A percentile compares a stretch with the other conserved stretches of the same genome.
Evolutionary conservation across 1,284 basidiomycete species (phyloP).

Genomic region (Sanguinoderma infundibulare): DNA sequence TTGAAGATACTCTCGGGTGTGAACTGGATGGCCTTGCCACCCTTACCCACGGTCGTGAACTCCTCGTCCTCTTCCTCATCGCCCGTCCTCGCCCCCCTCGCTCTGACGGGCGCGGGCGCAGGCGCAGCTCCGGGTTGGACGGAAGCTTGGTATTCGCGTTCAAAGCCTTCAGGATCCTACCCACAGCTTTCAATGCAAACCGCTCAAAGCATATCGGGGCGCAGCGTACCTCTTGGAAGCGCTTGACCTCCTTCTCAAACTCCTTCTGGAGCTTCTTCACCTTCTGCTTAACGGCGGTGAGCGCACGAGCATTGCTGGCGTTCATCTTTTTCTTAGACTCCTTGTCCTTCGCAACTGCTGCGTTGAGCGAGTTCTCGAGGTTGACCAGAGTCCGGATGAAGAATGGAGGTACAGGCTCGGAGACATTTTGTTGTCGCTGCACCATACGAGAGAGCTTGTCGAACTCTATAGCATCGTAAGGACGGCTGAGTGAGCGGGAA

Average conservation of each 20-base stretch:
- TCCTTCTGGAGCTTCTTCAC: constrained; percentile 93
- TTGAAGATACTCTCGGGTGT: constrained; percentile 94
- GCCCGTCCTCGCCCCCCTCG: constrained; percentile 38
- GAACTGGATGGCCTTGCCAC: constrained; percentile 84
- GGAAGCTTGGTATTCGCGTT: constrained; percentile 69
- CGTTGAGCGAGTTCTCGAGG: constrained; percentile 81
- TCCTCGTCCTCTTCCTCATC: constrained; percentile 50
- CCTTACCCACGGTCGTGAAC: constrained; percentile 93
- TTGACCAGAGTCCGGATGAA: constrained; percentile 82
- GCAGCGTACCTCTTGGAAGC: constrained; percentile 76
- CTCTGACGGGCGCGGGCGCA: constrained; percentile 46
- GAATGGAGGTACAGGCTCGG: constrained; percentile 88
- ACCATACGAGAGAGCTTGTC: constrained; percentile 94
- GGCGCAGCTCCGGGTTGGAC: constrained; percentile 54
- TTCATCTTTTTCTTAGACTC: constrained; percentile 97
- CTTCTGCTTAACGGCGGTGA: constrained; percentile 98
- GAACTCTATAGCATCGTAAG: constrained; percentile 68
- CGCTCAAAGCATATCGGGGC: not conserved
- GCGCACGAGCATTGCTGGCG: constrained; percentile 90
- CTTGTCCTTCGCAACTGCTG: constrained; percentile 85
- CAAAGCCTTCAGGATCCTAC: constrained; percentile 90
- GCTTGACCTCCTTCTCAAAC: constrained; percentile 81
- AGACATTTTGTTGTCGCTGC: constrained; percentile 85
- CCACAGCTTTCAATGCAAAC: not conserved
- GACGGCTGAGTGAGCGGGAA: not conserved